These are phyloP conservation scores for Acanthamoeba sp. DNA, from an alignment of 208 protist genomes.

Conservation along the genomic window DNA sequence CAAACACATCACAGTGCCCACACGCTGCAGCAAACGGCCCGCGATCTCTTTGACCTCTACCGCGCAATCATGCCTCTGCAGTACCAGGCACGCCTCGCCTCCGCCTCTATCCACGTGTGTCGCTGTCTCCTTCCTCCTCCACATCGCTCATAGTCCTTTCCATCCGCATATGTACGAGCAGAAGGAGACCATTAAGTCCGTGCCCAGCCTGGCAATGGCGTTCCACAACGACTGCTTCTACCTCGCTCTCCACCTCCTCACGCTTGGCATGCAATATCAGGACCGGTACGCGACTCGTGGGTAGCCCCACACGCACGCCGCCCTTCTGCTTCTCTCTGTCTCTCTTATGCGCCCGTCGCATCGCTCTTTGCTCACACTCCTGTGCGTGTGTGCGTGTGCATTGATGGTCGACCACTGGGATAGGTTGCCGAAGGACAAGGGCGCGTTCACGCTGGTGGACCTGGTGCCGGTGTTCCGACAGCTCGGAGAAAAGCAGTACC, in stretches of 20 bases:
- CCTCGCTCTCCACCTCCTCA: slow-evolving; percentile 74
- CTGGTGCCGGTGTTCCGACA: slow-evolving; percentile 70
- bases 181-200: background rate
- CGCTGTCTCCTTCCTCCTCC: background rate
- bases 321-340: no score
- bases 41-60: slow-evolving; percentile 62
- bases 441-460: slow-evolving; percentile 73
- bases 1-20: slow-evolving; percentile 6
- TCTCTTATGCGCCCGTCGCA: no score
- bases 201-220: slow-evolving; percentile 36
- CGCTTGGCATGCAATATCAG: slow-evolving; percentile 50
- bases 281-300: background rate
- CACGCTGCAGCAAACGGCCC: slow-evolving; percentile 64
- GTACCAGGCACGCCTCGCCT: background rate
- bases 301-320: background rate
- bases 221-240: slow-evolving; percentile 80
- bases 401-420: background rate
- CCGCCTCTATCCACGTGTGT: background rate
- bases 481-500: slow-evolving; percentile 71
- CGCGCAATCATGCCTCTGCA: slow-evolving; percentile 55
- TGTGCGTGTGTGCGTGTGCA: background rate
- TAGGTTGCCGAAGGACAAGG: slow-evolving; percentile 10
- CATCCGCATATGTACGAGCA: background rate
- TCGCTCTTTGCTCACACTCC: background rate
- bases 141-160: background rate